These are phyloP conservation scores for Citrus hindsii DNA, from an alignment of 345 rosid species.

Conservation along the genomic window DNA sequence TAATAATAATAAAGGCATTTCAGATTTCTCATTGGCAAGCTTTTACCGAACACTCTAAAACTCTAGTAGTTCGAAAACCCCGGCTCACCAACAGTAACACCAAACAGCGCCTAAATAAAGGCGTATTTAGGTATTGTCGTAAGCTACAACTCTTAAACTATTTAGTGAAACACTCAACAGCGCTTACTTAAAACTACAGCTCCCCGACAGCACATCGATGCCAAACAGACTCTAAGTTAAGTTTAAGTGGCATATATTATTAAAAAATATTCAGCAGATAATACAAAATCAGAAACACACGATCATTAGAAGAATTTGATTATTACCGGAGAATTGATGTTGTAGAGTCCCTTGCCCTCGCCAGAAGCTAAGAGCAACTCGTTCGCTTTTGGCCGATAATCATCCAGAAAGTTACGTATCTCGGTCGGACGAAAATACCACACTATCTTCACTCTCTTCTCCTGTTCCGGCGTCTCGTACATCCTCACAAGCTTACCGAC, in stretches of 20 bases:
- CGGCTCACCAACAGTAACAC: too few species aligned
- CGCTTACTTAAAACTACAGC: too few species aligned
- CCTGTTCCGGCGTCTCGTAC: slow-evolving; percentile 36
- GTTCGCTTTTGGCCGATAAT: slow-evolving; percentile 41
- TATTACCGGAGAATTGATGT: slow-evolving; percentile 38
- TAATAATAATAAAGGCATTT: too few species aligned
- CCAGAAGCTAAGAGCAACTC: slow-evolving; percentile 69
- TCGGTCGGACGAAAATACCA: slow-evolving; percentile 64
- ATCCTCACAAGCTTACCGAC: slow-evolving; percentile 52
- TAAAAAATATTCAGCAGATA: neutral
- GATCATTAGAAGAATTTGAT: neutral
- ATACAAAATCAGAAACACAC: neutral
- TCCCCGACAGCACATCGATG: too few species aligned
- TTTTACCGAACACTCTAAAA: too few species aligned
- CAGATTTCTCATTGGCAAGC: too few species aligned
- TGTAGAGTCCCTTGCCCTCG: slow-evolving; percentile 37
- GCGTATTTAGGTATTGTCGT: too few species aligned
- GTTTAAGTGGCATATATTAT: neutral
- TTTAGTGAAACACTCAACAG: too few species aligned
- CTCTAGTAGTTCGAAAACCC: too few species aligned
- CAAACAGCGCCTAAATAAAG: too few species aligned
- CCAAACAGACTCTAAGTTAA: too few species aligned
- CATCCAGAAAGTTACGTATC: slow-evolving; percentile 33
- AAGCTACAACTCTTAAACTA: too few species aligned
- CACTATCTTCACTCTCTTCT: slow-evolving; percentile 41